These are phyloP conservation scores for Rubia occidens DNA, from an alignment of 305 asterid species.

Conservation along the genomic window DNA sequence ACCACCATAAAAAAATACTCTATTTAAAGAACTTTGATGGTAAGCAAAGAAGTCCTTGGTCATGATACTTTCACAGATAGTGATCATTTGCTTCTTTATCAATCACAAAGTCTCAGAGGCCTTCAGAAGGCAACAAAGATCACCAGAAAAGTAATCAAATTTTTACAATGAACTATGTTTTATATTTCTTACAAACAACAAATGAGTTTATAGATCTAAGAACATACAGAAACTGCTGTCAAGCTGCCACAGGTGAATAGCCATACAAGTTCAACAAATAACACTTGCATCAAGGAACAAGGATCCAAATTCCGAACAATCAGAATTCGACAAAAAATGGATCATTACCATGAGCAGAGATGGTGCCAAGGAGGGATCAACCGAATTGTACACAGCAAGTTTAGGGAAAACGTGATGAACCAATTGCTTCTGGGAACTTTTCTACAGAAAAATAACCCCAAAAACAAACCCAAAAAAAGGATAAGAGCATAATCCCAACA, in stretches of 20 bases:
- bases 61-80: background rate
- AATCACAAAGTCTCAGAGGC: background rate
- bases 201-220: background rate
- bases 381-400: conserved; percentile 98
- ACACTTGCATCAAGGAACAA: background rate
- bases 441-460: conserved; percentile 37
- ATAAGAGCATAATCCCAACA: conserved; percentile 10
- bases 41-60: background rate
- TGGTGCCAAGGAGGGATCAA: conserved; percentile 97
- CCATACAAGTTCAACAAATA: conserved; percentile 1
- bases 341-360: conserved; percentile 85
- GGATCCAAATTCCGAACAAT: background rate
- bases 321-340: background rate
- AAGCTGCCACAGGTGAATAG: background rate
- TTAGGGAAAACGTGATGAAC: conserved; percentile 92
- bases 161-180: background rate
- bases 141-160: background rate
- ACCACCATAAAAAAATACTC: background rate
- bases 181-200: background rate
- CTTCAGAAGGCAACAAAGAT: no score
- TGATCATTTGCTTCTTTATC: background rate
- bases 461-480: background rate
- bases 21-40: background rate
- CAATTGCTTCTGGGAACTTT: conserved; percentile 92
- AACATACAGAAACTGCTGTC: background rate